Conservation (phyloP, 1,139 yeast species). For the Taphrina flavorubra region DNA sequence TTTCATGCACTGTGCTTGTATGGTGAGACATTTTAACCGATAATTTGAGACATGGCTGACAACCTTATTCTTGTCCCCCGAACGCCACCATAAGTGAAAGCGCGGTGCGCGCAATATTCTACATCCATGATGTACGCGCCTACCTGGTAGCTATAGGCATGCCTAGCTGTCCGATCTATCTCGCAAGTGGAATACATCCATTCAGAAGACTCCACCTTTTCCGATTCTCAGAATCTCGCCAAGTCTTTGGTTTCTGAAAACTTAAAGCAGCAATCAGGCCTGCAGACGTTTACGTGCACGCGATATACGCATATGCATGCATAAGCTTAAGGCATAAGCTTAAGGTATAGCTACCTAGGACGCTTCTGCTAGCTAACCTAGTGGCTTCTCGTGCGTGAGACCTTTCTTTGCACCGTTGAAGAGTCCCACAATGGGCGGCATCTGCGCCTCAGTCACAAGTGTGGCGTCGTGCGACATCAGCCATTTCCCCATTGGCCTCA, state of each 20-base stretch:
- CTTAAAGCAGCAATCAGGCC: too few species aligned
- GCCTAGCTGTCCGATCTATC: not conserved
- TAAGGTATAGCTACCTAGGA: too few species aligned
- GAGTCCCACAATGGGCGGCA: not conserved
- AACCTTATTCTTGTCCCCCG: slow-evolving; percentile 12
- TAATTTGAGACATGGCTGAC: slow-evolving; percentile 3
- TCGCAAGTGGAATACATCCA: too few species aligned
- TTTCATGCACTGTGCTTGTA: slow-evolving; percentile 1
- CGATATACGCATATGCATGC: too few species aligned
- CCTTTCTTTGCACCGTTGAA: not conserved
- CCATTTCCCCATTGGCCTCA: not conserved
- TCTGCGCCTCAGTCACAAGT: not conserved
- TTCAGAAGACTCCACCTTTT: too few species aligned
- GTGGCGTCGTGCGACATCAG: slow-evolving; percentile 13
- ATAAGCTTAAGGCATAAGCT: too few species aligned
- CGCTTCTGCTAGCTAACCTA: too few species aligned
- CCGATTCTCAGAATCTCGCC: too few species aligned
- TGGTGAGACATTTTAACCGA: slow-evolving; percentile 4
- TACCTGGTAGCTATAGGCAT: not conserved
- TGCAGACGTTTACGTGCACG: too few species aligned
- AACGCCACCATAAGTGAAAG: not conserved
- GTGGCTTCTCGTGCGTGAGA: not conserved
- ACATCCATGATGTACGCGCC: too few species aligned
- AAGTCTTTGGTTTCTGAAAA: too few species aligned
- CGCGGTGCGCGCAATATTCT: too few species aligned